Evolutionary conservation across 1,284 basidiomycete genomes (phyloP), one percentile per base, ranked within the genome.

Genomic region (Laetiporus sulphureus): DNA sequence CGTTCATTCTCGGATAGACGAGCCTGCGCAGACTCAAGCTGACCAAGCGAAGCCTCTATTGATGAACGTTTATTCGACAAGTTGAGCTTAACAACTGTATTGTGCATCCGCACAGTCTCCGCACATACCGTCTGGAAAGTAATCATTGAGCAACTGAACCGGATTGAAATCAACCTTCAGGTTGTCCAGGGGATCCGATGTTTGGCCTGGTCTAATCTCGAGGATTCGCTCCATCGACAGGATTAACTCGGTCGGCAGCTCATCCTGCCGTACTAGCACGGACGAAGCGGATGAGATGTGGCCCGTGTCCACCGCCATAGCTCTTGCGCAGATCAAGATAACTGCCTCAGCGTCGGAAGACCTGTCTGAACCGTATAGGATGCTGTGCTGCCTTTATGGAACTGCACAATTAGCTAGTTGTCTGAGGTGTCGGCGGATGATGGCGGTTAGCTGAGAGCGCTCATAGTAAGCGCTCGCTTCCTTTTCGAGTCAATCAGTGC

Each of bases 71-170:
- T n/a, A n/a, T n/a, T n/a, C n/a, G n/a, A n/a, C n/a, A n/a, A n/a
- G n/a, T n/a, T n/a, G n/a, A n/a, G n/a, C n/a, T n/a, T n/a, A n/a
- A n/a, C n/a, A n/a, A n/a, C n/a, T n/a, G n/a, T n/a, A n/a, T n/a
- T n/a, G n/a, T n/a, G n/a, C n/a, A n/a, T n/a, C n/a, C n/a, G n/a
- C n/a, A n/a, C n/a, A n/a, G n/a, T 8, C 20, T 21, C n/a, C 33
- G 11, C n/a, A 61, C 77, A 45, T 48, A 88, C 87, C 88, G 60
- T 88, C 71, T 1, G 85, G 86, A 53, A 91, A 85, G 51, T 85
- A 73, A 32, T 70, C 68, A 50, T 91, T 91, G 42, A 91, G 64
- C 7, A 80, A 67, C 37, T 73, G 64, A 6, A 77, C 63, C 0
- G 77, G 65, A 52, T 68, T 71, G 60, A 88, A 85, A 36, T 73